phyloP scores from a whole-genome alignment of 345 rosid species.

The Kandelia obovata region DNA sequence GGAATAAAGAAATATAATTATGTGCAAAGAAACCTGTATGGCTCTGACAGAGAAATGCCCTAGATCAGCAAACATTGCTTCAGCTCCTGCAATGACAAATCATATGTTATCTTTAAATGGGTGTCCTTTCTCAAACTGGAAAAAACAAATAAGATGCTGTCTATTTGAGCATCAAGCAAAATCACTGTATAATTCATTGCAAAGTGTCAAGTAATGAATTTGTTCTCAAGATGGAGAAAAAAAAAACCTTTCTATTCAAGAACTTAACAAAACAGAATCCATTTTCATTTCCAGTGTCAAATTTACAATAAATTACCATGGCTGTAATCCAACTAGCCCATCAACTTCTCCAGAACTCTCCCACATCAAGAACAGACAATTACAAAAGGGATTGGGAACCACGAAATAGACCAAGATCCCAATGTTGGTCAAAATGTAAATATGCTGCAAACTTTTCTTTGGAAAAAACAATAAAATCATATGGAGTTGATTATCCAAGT shows the following conservation, averaged over 20 bases:
- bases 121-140: not conserved
- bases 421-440: not conserved
- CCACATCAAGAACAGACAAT: not conserved
- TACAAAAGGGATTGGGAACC: not conserved
- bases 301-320: not conserved
- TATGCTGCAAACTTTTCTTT: not conserved
- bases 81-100: conserved; percentile 60
- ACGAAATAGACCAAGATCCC: not conserved
- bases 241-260: not conserved
- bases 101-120: not conserved
- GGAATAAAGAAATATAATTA: conserved; percentile 8
- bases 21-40: conserved; percentile 59
- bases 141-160: too few species aligned
- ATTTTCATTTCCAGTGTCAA: not conserved
- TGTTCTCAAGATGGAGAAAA: not conserved
- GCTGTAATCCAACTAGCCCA: not conserved
- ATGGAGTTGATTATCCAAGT: not conserved
- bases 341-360: not conserved
- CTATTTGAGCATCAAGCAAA: too few species aligned
- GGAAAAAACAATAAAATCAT: not conserved
- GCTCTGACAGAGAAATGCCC: conserved; percentile 92
- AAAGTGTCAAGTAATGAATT: too few species aligned
- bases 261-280: not conserved
- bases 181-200: too few species aligned
- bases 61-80: conserved; percentile 98